Base-by-base conservation (phyloP, 1,284 basidiomycete species). In the Gomphus bonarii region DNA sequence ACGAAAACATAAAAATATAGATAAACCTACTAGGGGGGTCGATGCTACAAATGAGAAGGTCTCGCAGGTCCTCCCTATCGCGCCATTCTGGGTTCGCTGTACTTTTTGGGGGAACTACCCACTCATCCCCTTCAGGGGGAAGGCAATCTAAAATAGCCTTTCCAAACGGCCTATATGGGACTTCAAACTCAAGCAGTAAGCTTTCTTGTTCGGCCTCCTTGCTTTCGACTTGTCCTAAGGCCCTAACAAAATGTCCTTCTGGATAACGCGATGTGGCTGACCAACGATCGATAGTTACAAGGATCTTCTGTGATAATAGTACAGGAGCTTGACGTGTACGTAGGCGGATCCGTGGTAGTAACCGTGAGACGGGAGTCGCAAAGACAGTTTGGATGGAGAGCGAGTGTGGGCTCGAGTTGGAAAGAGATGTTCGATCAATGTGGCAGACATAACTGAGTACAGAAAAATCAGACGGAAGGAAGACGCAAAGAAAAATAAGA, bases 121-220 rank as follows among this genome's bases (percentile, higher is more conserved):
- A 99, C 20, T 73, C 72, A 16, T 98, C 95, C 6, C 97, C 97
- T 68, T 97, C 89, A 11, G 71, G 66, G 0, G 97, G 97, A 62
- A 99, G 73, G 67, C 97, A 99, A 62, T 90, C 87, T 63, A 98
- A 69, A 50, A 99, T 94, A 1, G 94, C 91, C 68, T 88, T 91
- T 46, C 94, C 94, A 70, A 99, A 99, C 0, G 97, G 94, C 58
- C 95, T 73, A 69, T 99, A 99, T 0, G 95, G 94, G 2, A 99
- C 92, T 63, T 97, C 95, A 69, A 90, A 98, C 71, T 99, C 97
- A 47, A 99, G 75, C 63, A 99, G 70, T 59, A 99, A 67, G 67
- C 90, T 93, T 70, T 99, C 95, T 67, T 95, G 91, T 68, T 99
- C 97, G 0, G 95, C 95, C 67, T 95, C 94, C 68, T 97, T 97